phyloP scores from a whole-genome alignment of 2,329 filamentous ascomycete species.

The Penicillium sp. region DNA sequence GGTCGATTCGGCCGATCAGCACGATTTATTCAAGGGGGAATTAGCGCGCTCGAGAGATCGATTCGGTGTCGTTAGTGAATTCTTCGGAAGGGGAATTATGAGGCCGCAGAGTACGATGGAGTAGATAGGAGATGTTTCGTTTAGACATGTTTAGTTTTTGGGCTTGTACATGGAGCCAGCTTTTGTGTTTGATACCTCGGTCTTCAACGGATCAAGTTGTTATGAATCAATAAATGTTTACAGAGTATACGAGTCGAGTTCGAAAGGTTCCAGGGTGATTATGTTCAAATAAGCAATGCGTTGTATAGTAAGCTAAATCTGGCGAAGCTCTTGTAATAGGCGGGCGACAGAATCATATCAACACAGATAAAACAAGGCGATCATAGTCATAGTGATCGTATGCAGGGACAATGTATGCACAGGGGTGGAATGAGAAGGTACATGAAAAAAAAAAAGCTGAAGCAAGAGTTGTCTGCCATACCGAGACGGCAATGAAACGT shows the following conservation, averaged over 20 bases:
- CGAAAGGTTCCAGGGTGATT: not conserved
- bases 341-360: not conserved
- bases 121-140: slow-evolving; percentile 13
- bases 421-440: slow-evolving; percentile 6
- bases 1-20: slow-evolving; percentile 79
- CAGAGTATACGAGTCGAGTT: not conserved
- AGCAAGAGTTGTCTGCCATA: not conserved
- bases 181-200: slow-evolving; percentile 11
- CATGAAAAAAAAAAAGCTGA: slow-evolving; percentile 1
- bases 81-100: slow-evolving; percentile 95
- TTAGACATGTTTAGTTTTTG: slow-evolving; percentile 4
- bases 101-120: slow-evolving; percentile 43
- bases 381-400: slow-evolving; percentile 3
- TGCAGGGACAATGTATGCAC: slow-evolving; percentile 6
- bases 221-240: not conserved
- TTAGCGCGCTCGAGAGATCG: slow-evolving; percentile 75
- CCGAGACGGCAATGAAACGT: not conserved
- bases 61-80: slow-evolving; percentile 90
- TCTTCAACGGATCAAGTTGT: slow-evolving; percentile 8
- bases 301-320: slow-evolving; percentile 8
- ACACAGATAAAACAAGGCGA: not conserved
- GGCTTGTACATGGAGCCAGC: not conserved
- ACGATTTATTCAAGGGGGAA: slow-evolving; percentile 85
- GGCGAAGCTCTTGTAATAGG: slow-evolving; percentile 10
- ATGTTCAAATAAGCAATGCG: slow-evolving; percentile 6